Base-by-base conservation (phyloP, 2,329 filamentous ascomycete species). In the Harringtonia lauricola region DNA sequence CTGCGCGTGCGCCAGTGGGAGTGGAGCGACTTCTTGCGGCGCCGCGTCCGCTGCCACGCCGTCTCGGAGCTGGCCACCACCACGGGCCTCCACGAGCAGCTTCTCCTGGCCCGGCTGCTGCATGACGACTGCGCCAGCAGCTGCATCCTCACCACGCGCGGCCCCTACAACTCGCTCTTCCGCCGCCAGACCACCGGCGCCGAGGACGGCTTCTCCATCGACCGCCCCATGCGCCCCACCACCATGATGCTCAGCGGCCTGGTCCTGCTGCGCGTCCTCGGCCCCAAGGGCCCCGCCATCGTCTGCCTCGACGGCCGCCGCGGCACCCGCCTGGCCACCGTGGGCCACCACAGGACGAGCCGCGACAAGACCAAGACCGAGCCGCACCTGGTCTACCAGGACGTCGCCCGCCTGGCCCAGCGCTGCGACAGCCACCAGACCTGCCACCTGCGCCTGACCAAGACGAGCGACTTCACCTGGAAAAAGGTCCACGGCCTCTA, bases 21-120 rank as follows among this genome's bases (percentile, higher is more conserved):
- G 1, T 60, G 58, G 58, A 48, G 50, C 17, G 56, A 59, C 44
- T 60, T 60, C 35, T 42, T 60, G 12, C 54, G 43, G 8, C 22
- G 50, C 0, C 45, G 46, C 2, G 57, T 60, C 4, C 40, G 40
- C 5, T 60, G 57, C 45, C 44, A 49, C 17, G 51, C 47, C 8
- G 52, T 58, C 2, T 54, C 49, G 3, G 55, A 59, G 41, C 43
- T 59, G 6, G 33, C 37, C 12, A 44, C 47, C 13, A 46, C 53
- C 6, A 57, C 54, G 2, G 47, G 52, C 8, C 33, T 57, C 15
- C 26, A 51, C 19, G 47, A 46, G 18, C 56, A 57, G 45, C 19
- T 56, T 6, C 49, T 58, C 40, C 35, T 58, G 13, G 53, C 50
- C 17, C 51, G 53, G 18, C 49, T 59, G 2, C 49, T 59, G 14